Percentiles rank a stretch among this genome's conserved stretches.
Evolutionary conservation across 257 asterid species (phyloP).

Genomic region (Gentiana dahurica): DNA sequence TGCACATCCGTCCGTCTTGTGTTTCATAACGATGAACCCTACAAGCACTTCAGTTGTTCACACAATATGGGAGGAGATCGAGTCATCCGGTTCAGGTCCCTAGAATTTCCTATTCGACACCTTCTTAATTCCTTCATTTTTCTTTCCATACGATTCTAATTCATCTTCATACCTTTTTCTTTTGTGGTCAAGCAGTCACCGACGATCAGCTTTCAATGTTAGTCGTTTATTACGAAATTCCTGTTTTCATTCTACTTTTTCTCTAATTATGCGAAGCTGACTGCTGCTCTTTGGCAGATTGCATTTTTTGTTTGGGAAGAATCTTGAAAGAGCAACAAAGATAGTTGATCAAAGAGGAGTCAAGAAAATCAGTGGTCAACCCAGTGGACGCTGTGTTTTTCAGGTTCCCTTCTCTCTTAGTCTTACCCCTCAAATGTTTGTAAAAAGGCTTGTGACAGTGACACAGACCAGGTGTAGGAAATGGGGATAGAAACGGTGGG

Average conservation of each 20-base stretch:
- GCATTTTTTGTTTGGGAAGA: slow-evolving; percentile 78
- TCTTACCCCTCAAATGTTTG: not conserved
- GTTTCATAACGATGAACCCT: slow-evolving; percentile 29
- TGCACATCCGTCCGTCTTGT: no score
- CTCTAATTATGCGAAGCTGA: not conserved
- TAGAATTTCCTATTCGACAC: not conserved
- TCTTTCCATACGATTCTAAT: not conserved
- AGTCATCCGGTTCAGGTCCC: slow-evolving; percentile 57
- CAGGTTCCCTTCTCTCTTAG: slow-evolving; percentile 29
- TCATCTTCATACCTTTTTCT: not conserved
- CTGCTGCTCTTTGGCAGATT: slow-evolving; percentile 26
- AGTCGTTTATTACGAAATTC: slow-evolving; percentile 12
- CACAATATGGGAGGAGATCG: slow-evolving; percentile 60
- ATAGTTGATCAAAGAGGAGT: slow-evolving; percentile 80
- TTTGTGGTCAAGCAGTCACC: slow-evolving; percentile 37
- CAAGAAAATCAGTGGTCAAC: slow-evolving; percentile 60
- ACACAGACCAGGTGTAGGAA: not conserved
- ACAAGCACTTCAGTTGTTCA: slow-evolving; percentile 51
- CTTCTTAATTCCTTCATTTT: not conserved
- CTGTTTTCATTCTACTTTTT: not conserved
- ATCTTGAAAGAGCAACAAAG: slow-evolving; percentile 70
- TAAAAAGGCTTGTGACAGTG: not conserved
- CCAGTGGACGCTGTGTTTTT: slow-evolving; percentile 68
- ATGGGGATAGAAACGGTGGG: no score
- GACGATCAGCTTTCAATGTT: slow-evolving; percentile 80